Evolutionary conservation across 2,329 filamentous ascomycete species (phyloP), one percentile per base, ranked within the genome.

Genomic region (Pestalotiopsis sp.): DNA sequence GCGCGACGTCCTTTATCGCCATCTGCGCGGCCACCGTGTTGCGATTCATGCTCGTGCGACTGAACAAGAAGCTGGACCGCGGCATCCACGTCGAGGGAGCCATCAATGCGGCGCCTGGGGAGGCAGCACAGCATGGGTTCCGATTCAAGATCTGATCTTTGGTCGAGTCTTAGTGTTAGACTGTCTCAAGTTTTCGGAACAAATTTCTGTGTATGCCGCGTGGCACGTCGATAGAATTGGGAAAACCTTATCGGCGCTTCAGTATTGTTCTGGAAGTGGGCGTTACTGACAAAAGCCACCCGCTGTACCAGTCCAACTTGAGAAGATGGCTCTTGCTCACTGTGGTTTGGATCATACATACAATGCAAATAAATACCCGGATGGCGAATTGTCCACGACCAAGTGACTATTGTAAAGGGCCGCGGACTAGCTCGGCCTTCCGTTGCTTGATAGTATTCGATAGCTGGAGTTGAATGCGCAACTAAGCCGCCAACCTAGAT

Each of bases 21-120:
- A 90, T 94, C 59, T 73, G 88, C 31, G 85, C 89, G 69, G 91
- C 91, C 0, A 87, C 87, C 0, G 78, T 89, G 2, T 81, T 94
- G 73, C 82, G 91, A 11, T 82, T 90, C 45, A 87, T 93, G 52
- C 83, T 95, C 31, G 84, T 86, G 14, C 82, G 87, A 58, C 76
- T 93, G 73, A 95, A 94, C 75, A 89, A 86, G 82, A 92, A 89
- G 78, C 82, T 94, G 2, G 91, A 93, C 61, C 82, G 83, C 14
- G 91, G 91, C 0, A 86, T 91, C 72, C 80, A 75, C 41, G 85
- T 89, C 17, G 81, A 85, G 71, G 87, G 86, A 3, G 86, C 85
- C 1, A 85, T 90, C 71, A 89, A 90, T 71, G 81, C 82, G 7
- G 80, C 87, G 60, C 87, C 89, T 0, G 87, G 86, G 0, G 84